A percentile compares a stretch with the other conserved stretches of the same genome.
phyloP scores from a whole-genome alignment of 306 rosid species.

The Chamaecrista fasciculata region DNA sequence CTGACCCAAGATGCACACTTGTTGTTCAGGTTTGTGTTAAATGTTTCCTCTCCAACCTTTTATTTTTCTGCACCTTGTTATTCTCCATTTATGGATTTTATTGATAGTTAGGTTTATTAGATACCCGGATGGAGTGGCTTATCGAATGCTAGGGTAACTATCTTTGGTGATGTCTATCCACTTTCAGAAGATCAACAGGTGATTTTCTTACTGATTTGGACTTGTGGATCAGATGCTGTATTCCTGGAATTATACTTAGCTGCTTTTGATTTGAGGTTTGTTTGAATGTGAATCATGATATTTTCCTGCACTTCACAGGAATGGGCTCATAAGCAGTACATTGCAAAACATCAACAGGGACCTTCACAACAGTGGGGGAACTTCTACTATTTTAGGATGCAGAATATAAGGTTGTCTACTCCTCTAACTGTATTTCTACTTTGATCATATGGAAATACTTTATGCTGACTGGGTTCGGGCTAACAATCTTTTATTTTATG shows the following conservation, averaged over 20 bases:
- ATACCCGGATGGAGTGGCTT: slow-evolving; percentile 99
- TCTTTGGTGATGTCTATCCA: slow-evolving; percentile 96
- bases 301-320: slow-evolving; percentile 53
- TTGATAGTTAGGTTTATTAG: slow-evolving; percentile 49
- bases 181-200: slow-evolving; percentile 96
- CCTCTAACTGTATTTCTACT: background rate
- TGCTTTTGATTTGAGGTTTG: slow-evolving; percentile 13
- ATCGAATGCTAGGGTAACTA: slow-evolving; percentile 98
- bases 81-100: slow-evolving; percentile 36
- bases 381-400: slow-evolving; percentile 98
- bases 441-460: background rate
- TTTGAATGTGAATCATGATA: slow-evolving; percentile 26
- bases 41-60: slow-evolving; percentile 21
- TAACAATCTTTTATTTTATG: slow-evolving; percentile 14
- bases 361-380: slow-evolving; percentile 99
- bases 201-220: slow-evolving; percentile 22
- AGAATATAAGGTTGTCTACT: slow-evolving; percentile 72
- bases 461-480: slow-evolving; percentile 19
- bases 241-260: slow-evolving; percentile 8
- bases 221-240: slow-evolving; percentile 4
- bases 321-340: slow-evolving; percentile 99
- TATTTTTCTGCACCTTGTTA: slow-evolving; percentile 24
- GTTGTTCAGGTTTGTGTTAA: slow-evolving; percentile 87
- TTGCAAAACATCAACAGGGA: slow-evolving; percentile 96
- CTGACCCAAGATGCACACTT: slow-evolving; percentile 93